A percentile compares a stretch with the other conserved stretches of the same genome.
Evolutionary conservation across 768 basidiomycete species (phyloP).

Genomic region (Galerina sulciceps): DNA sequence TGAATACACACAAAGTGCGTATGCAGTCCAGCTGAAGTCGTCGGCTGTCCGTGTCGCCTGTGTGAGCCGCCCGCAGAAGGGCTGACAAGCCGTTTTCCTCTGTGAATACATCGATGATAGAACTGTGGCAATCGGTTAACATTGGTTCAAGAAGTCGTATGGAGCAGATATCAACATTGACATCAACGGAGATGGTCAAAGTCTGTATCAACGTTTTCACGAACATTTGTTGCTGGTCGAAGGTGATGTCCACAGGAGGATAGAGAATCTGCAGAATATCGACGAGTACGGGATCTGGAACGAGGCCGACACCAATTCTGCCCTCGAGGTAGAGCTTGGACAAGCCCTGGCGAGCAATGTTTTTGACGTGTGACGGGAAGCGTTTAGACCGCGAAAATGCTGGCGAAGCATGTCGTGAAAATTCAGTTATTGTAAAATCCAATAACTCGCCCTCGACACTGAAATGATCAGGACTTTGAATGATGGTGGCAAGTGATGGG

Average conservation of each 20-base stretch:
- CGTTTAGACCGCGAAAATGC: constrained; percentile 30
- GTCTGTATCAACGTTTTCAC: constrained; percentile 34
- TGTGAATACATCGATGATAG: constrained; percentile 33
- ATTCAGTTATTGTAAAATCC: constrained; percentile 34
- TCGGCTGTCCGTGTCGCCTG: constrained; percentile 38
- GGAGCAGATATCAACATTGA: constrained; percentile 36
- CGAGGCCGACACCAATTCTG: constrained; percentile 30
- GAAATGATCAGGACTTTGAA: constrained; percentile 33
- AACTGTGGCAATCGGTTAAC: constrained; percentile 27
- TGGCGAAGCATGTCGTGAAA: constrained; percentile 36
- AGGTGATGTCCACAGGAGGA: constrained; percentile 29
- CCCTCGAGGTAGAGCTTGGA: constrained; percentile 40
- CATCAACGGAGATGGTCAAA: constrained; percentile 31
- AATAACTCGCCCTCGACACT: constrained; percentile 34
- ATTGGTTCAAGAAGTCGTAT: constrained; percentile 39
- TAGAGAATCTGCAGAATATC: constrained; percentile 42
- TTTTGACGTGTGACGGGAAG: constrained; percentile 31
- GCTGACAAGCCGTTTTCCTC: constrained; percentile 37
- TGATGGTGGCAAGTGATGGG: constrained; percentile 35
- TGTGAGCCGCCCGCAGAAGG: constrained; percentile 36
- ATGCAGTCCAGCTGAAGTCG: constrained; percentile 44
- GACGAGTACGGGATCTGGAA: constrained; percentile 35
- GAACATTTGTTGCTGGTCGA: constrained; percentile 30
- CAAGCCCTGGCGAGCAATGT: constrained; percentile 34
- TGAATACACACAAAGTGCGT: constrained; percentile 39